Evolutionary conservation across 106 monocot genomes (phyloP), one percentile per base, ranked within the genome.

Genomic region (Narthecium ossifragum): DNA sequence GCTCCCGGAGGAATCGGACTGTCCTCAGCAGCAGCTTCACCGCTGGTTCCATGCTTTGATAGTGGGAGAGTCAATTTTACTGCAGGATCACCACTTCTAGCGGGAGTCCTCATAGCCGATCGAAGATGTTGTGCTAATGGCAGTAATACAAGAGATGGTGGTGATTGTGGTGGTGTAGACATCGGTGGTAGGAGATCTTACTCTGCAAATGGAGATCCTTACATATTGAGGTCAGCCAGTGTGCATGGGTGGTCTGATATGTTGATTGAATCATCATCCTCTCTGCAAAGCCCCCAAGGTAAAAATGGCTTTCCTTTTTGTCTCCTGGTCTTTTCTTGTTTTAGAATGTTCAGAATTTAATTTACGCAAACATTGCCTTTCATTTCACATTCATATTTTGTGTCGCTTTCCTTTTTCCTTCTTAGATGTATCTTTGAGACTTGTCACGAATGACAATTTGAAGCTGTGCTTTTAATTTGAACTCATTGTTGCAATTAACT

Each of bases 191-290:
- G 57, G 20, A 64, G 74, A 38, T 28, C 66, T 22, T 51, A 39
- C 62, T 63, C 65, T 28, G 32, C 62, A 30, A 63, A 73, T 46
- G 56, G 57, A 26, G 86, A 79, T 43, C 70, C 72, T 20, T 69
- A 67, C 55, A 71, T 85, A 17, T 62, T 72, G 31, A 59, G 79
- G 26, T 74, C 88, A 1, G 70, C 74, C 7, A 82, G 79, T 46
- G 60, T 93, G 54, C 64, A 71, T 57, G 92, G 65, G 15, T 84
- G 88, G 78, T 78, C 77, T 2, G 88, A 93, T 64, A 52, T 65
- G 28, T 34, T 75, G 55, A 26, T 67, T 1, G 70, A 76, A 34
- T 76, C 92, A 2, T 67, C 85, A 27, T 75, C 78, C 28, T 85
- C 88, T 46, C 59, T 85, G 63, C 75, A 65, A 7, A 68, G 78